Conservation (phyloP, 331 rosid genomes). For the Erythrophleum ivorense region DNA sequence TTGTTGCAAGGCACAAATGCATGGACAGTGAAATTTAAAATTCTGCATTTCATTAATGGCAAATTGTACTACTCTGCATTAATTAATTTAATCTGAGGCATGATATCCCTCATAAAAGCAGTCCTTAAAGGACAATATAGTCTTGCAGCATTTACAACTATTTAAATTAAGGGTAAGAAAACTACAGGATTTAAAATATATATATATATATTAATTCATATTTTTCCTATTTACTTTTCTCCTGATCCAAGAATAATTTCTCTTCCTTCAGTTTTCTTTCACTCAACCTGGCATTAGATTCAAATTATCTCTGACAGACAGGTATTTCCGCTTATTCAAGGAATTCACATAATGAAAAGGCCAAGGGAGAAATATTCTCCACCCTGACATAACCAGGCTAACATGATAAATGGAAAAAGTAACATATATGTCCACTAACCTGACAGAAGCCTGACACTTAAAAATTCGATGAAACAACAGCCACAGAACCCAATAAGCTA, state of each 20-base stretch:
- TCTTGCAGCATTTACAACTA: not conserved
- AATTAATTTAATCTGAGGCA: conserved; percentile 23
- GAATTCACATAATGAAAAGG: not conserved
- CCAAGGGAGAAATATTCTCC: not conserved
- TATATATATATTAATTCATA: not conserved
- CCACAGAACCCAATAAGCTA: conserved; percentile 94
- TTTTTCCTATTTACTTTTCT: not conserved
- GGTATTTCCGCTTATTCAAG: not conserved
- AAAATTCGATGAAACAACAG: conserved; percentile 62
- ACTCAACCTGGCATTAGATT: conserved; percentile 13
- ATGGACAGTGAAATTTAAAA: not conserved
- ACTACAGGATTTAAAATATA: not conserved
- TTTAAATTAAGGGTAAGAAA: conserved; percentile 3
- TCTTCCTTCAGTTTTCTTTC: conserved; percentile 13
- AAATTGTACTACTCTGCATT: not conserved
- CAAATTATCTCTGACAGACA: conserved; percentile 30
- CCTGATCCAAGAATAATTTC: not conserved
- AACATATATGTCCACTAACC: conserved; percentile 58
- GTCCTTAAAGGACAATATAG: not conserved
- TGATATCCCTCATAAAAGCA: conserved; percentile 6
- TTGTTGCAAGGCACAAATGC: not conserved
- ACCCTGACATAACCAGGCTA: conserved; percentile 2
- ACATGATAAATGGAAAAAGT: not conserved
- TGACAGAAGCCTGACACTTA: conserved; percentile 60
- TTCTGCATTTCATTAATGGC: not conserved